Conservation (phyloP, 495 filamentous ascomycete genomes). For the Aspergillus wentii region DNA sequence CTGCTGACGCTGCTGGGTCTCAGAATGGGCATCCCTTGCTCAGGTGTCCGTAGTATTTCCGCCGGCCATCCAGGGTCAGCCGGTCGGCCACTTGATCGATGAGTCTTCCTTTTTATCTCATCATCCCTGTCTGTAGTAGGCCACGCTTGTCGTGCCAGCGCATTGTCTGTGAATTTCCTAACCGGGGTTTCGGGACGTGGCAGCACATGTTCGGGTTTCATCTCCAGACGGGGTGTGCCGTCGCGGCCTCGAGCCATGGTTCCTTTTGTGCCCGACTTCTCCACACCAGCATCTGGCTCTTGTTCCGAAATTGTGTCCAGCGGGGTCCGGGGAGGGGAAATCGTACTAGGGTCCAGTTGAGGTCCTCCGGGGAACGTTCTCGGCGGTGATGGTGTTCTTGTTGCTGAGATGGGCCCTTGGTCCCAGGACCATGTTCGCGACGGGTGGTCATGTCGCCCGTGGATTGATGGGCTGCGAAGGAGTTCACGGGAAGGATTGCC, state of each 20-base stretch:
- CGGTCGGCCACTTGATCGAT: background rate
- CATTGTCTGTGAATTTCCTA: conserved; percentile 48
- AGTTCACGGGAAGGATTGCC: conserved; percentile 19
- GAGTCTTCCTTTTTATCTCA: conserved; percentile 7
- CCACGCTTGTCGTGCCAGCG: conserved; percentile 45
- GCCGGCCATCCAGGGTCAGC: conserved; percentile 3
- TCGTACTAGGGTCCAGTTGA: conserved; percentile 14
- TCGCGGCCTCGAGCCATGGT: conserved; percentile 22
- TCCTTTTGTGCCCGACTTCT: conserved; percentile 5
- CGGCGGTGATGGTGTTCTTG: conserved; percentile 14
- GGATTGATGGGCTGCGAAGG: conserved; percentile 34
- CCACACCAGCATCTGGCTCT: conserved; percentile 24
- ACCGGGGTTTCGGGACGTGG: conserved; percentile 35
- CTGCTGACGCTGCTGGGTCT: conserved; percentile 28
- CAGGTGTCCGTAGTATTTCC: conserved; percentile 23
- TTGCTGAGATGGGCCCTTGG: conserved; percentile 17
- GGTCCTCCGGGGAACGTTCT: too few species aligned
- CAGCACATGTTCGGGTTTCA: conserved; percentile 38
- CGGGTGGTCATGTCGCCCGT: conserved; percentile 27
- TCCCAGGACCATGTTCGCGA: conserved; percentile 30
- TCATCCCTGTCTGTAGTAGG: conserved; percentile 44
- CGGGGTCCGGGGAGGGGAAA: conserved; percentile 36
- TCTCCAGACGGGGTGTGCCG: conserved; percentile 38
- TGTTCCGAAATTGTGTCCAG: conserved; percentile 37
- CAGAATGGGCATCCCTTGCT: conserved; percentile 29